Base-by-base conservation (phyloP, 305 asterid genomes). In the Striga hermonthica region DNA sequence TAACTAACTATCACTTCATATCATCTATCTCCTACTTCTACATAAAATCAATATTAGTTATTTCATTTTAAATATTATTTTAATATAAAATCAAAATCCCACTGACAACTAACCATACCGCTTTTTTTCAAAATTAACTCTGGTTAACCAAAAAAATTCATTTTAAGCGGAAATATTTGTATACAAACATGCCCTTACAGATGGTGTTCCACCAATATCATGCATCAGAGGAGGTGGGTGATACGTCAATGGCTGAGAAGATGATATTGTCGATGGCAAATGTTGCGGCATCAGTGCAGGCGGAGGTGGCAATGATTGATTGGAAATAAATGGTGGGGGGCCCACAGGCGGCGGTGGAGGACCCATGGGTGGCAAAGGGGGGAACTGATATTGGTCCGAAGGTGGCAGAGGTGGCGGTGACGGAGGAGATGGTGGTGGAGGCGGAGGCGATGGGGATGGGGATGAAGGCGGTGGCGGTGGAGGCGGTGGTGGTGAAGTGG, bases 401-500 rank as follows among this genome's bases (percentile, higher is more conserved):
- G 85, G 84, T 49, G 74, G 82, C 36, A 81, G 88, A 4, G 84
- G 81, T 11, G 74, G 80, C 1, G 85, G 79, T 5, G 75, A 73
- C 11, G 84, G 90, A 3, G 82, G 78, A 7, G 61, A 56, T 1
- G 71, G 58, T 2, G 76, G 71, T 1, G 74, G 60, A 45, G 81
- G 59, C 39, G 72, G 59, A 7, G 75, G 70, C 13, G 63, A 80
- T 22, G 81, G 85, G 0, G 75, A 80, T 4, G 86, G 87, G 3
- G 81, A 83, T 31, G 81, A 85, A 0, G 75, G 81, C 3, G 85
- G 88, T 1, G 84, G 84, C 14, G 81, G 64, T 7, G 73, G 53
- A 7, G 81, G 59, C 64, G 87, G 85, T 69, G 83, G 88, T 57
- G 85, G 86, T 69, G 97, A 88, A 64, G 88, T 66, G 66, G 97